A percentile compares a stretch with the other conserved stretches of the same genome.
Evolutionary conservation across 2,329 filamentous ascomycete species (phyloP).

Genomic region (Lizonia empirigonia): DNA sequence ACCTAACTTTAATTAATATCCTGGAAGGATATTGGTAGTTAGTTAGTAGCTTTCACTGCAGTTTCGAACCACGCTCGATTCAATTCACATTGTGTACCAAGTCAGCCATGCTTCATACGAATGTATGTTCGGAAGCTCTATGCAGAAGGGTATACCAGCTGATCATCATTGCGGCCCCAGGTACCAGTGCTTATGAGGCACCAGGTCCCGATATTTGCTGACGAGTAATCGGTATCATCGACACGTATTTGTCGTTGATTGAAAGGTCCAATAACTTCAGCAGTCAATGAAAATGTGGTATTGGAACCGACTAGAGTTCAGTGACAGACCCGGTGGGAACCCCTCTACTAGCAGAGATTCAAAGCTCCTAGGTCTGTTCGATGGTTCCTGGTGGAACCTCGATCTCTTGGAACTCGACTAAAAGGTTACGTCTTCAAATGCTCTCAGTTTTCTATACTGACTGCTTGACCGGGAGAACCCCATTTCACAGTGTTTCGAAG

Average conservation of each 20-base stretch:
- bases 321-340: slow-evolving; percentile 30
- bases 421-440: slow-evolving; percentile 23
- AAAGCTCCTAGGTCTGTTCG: slow-evolving; percentile 27
- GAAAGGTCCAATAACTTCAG: slow-evolving; percentile 33
- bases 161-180: slow-evolving; percentile 29
- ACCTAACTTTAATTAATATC: slow-evolving; percentile 19
- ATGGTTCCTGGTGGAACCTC: slow-evolving; percentile 22
- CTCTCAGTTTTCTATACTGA: neutral
- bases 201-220: slow-evolving; percentile 31
- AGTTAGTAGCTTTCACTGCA: slow-evolving; percentile 21
- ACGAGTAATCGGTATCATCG: slow-evolving; percentile 31
- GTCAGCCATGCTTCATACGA: neutral
- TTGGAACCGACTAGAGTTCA: slow-evolving; percentile 30
- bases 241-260: too few relatives aligned
- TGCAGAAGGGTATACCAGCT: slow-evolving; percentile 33
- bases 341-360: slow-evolving; percentile 29
- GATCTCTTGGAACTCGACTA: slow-evolving; percentile 31
- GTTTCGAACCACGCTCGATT: slow-evolving; percentile 31
- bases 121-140: slow-evolving; percentile 9
- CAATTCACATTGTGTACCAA: slow-evolving; percentile 26
- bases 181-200: slow-evolving; percentile 30
- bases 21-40: too few relatives aligned
- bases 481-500: slow-evolving; percentile 25
- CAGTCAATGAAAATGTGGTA: slow-evolving; percentile 23
- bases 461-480: neutral